Conservation (phyloP, 768 basidiomycete species). For the Coprinopsis marcescibilis region DNA sequence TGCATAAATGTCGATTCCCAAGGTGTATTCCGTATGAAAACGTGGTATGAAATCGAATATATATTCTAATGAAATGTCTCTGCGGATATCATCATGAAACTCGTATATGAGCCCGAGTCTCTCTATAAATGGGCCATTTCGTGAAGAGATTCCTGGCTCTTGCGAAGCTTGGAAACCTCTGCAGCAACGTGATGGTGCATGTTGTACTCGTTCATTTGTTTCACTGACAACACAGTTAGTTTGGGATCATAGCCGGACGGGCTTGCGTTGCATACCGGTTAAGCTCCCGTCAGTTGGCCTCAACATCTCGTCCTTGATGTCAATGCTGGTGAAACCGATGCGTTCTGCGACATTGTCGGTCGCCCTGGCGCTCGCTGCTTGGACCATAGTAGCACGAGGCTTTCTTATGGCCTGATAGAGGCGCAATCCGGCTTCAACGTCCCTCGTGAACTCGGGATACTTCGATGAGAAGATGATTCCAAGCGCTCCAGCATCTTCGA, state of each 20-base stretch:
- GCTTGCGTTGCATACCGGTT: conserved; percentile 18
- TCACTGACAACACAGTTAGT: conserved; percentile 15
- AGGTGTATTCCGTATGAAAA: too few relatives aligned
- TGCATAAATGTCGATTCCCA: too few relatives aligned
- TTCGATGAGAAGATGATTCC: conserved; percentile 26
- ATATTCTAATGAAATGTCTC: neutral
- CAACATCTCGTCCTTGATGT: conserved; percentile 21
- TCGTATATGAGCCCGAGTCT: neutral
- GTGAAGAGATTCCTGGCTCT: conserved; percentile 5
- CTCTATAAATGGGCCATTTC: conserved; percentile 11
- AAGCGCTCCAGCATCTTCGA: conserved; percentile 28
- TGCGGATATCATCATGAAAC: conserved; percentile 1
- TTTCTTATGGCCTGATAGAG: conserved; percentile 25
- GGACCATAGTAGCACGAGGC: conserved; percentile 25
- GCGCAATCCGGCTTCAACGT: conserved; percentile 20
- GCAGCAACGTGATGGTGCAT: conserved; percentile 22
- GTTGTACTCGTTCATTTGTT: conserved; percentile 27
- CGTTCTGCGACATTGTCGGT: conserved; percentile 28
- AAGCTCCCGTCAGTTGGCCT: conserved; percentile 22
- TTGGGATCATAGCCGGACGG: neutral
- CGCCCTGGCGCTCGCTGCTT: conserved; percentile 22
- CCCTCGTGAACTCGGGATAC: conserved; percentile 19
- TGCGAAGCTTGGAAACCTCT: conserved; percentile 12
- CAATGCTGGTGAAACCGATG: conserved; percentile 26
- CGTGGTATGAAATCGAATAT: too few relatives aligned